Evolutionary conservation across 2,329 filamentous ascomycete species (phyloP).

Genomic region (Monosporascus cannonballus): DNA sequence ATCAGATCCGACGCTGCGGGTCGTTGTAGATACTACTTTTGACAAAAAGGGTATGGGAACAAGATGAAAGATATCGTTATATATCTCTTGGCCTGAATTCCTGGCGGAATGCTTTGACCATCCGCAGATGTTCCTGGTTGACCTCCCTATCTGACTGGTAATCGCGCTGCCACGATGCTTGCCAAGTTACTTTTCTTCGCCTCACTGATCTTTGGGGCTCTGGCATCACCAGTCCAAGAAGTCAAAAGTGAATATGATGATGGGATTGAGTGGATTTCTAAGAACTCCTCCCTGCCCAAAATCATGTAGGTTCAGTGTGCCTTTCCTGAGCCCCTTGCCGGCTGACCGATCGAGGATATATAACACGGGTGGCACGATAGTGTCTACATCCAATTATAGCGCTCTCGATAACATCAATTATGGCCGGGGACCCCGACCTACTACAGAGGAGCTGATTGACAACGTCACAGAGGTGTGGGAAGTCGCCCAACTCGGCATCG

Average conservation of each 20-base stretch:
- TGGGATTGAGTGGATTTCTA: constrained; percentile 16
- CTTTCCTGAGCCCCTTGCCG: not conserved
- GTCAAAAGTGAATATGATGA: not conserved
- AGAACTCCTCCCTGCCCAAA: constrained; percentile 20
- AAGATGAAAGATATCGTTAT: no score
- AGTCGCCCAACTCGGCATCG: constrained; percentile 24
- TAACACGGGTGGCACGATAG: constrained; percentile 24
- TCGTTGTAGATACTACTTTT: no score
- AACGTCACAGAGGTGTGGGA: constrained; percentile 26
- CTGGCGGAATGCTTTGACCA: no score
- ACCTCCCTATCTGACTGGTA: no score
- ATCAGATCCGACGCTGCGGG: not conserved
- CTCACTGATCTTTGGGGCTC: not conserved
- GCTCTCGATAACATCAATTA: constrained; percentile 28
- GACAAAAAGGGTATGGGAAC: no score
- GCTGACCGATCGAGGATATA: constrained; percentile 11
- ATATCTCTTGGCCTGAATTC: no score
- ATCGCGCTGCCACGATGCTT: not conserved
- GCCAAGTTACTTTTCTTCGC: not conserved
- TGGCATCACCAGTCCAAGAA: not conserved
- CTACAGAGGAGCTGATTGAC: constrained; percentile 19
- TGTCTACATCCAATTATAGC: constrained; percentile 29
- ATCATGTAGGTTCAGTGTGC: constrained; percentile 14
- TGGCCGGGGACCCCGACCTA: constrained; percentile 19
- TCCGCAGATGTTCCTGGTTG: no score